Percentiles rank a stretch among this genome's conserved stretches.
Conservation (phyloP, 208 protist genomes). For the Trypanosoma lewisi region DNA sequence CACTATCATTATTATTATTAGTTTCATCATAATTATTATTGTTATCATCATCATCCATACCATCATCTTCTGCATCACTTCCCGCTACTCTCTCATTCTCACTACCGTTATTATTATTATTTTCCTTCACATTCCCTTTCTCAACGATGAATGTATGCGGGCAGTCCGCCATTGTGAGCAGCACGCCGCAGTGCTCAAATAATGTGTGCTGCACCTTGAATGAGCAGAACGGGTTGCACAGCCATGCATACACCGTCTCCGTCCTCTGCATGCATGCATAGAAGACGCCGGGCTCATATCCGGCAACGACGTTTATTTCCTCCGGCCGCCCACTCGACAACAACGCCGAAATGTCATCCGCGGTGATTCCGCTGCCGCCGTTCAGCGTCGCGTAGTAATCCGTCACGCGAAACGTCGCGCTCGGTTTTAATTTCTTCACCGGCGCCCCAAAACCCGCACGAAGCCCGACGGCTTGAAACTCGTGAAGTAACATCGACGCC, state of each 20-base stretch:
- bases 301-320: slow-evolving; percentile 65
- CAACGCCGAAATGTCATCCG: slow-evolving; percentile 53
- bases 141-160: slow-evolving; percentile 73
- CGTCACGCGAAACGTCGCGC: slow-evolving; percentile 77
- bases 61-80: slow-evolving; percentile 15
- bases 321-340: slow-evolving; percentile 51
- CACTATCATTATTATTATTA: not conserved
- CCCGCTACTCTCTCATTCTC: not conserved
- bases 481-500: slow-evolving; percentile 45
- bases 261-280: slow-evolving; percentile 77
- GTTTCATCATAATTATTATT: not conserved
- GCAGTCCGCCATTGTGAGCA: slow-evolving; percentile 80
- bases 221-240: slow-evolving; percentile 80
- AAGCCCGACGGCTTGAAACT: slow-evolving; percentile 56
- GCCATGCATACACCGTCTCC: slow-evolving; percentile 66
- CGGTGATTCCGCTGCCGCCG: slow-evolving; percentile 49
- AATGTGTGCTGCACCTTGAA: slow-evolving; percentile 64
- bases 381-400: slow-evolving; percentile 64
- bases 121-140: not conserved
- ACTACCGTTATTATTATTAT: slow-evolving; percentile 3
- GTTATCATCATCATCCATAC: slow-evolving; percentile 4
- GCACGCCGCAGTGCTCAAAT: slow-evolving; percentile 69
- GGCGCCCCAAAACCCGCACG: slow-evolving; percentile 54
- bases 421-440: slow-evolving; percentile 39
- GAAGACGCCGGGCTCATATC: slow-evolving; percentile 75